A percentile compares a stretch with the other conserved stretches of the same genome.
These are phyloP conservation scores for Hanseniaspora mollemarum DNA, from an alignment of 805 yeast genomes.

Conservation along the genomic window DNA sequence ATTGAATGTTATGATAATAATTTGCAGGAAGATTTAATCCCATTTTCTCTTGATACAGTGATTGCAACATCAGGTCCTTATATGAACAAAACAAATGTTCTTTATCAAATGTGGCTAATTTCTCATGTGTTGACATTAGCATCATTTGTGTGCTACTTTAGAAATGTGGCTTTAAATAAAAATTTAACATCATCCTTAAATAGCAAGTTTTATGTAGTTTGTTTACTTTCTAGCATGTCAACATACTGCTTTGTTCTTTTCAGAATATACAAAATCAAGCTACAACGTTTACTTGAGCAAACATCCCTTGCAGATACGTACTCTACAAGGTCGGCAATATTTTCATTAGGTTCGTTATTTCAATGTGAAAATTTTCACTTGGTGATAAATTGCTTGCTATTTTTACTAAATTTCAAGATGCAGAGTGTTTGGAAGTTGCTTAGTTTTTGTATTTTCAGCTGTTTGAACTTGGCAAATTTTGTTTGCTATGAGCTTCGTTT, in stretches of 20 bases:
- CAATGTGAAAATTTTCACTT: constrained; percentile 20
- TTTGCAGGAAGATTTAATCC: too few relatives aligned
- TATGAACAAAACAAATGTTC: neutral
- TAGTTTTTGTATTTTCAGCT: constrained; percentile 18
- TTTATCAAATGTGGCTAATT: constrained; percentile 1
- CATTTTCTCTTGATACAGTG: too few relatives aligned
- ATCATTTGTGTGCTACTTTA: neutral
- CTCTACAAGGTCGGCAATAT: constrained; percentile 2
- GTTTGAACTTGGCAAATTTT: constrained; percentile 17
- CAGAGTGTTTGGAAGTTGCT: constrained; percentile 16
- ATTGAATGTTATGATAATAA: too few relatives aligned
- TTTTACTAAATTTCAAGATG: constrained; percentile 15
- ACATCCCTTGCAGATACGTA: neutral
- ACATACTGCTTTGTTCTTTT: constrained; percentile 9
- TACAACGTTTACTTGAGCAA: neutral
- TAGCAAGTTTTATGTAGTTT: neutral
- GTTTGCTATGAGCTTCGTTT: neutral
- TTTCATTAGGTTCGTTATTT: constrained; percentile 18
- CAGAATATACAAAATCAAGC: constrained; percentile 6
- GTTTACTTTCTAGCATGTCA: constrained; percentile 3
- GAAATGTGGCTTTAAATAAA: neutral
- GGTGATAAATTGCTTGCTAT: constrained; percentile 10
- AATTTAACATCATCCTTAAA: neutral
- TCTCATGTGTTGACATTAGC: constrained; percentile 6
- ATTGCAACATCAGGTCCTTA: too few relatives aligned